Percentiles rank a stretch among this genome's conserved stretches.
These are phyloP conservation scores for Globisporangium paddicum DNA, from an alignment of 352 stramenopile genomes.

Conservation along the genomic window DNA sequence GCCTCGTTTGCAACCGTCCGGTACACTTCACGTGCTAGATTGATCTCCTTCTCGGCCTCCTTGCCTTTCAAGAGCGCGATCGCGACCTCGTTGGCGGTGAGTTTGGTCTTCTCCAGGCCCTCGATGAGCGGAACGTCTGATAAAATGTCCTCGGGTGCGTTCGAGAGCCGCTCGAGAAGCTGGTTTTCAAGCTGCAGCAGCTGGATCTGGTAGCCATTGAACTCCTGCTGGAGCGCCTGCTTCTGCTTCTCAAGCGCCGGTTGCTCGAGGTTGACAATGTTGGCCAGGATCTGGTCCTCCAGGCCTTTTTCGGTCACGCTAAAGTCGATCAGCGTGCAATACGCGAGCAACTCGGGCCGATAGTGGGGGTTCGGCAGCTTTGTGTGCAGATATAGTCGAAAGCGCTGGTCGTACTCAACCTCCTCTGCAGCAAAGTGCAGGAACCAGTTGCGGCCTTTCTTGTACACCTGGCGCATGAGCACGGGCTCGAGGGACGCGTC, in stretches of 20 bases:
- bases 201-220: constrained; percentile 93
- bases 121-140: constrained; percentile 91
- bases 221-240: constrained; percentile 83
- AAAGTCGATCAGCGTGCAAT: constrained; percentile 94
- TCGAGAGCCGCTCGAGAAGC: constrained; percentile 86
- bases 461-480: constrained; percentile 85
- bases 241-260: constrained; percentile 87
- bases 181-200: constrained; percentile 87
- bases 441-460: constrained; percentile 87
- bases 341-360: constrained; percentile 87
- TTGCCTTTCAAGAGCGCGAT: constrained; percentile 78
- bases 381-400: constrained; percentile 89
- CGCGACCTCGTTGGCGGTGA: constrained; percentile 84
- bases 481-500: constrained; percentile 86
- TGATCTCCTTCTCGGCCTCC: constrained; percentile 89
- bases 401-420: constrained; percentile 85
- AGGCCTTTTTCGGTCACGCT: constrained; percentile 90
- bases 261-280: constrained; percentile 89
- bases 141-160: constrained; percentile 90
- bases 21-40: constrained; percentile 89
- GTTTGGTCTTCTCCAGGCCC: constrained; percentile 89
- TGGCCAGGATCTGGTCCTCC: constrained; percentile 87
- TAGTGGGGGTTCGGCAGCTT: constrained; percentile 93
- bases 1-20: constrained; percentile 84
- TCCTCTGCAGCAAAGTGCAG: constrained; percentile 87